Evolutionary conservation across 163 green algal genomes (phyloP).

Genomic region (Prototheca wickerhamii): DNA sequence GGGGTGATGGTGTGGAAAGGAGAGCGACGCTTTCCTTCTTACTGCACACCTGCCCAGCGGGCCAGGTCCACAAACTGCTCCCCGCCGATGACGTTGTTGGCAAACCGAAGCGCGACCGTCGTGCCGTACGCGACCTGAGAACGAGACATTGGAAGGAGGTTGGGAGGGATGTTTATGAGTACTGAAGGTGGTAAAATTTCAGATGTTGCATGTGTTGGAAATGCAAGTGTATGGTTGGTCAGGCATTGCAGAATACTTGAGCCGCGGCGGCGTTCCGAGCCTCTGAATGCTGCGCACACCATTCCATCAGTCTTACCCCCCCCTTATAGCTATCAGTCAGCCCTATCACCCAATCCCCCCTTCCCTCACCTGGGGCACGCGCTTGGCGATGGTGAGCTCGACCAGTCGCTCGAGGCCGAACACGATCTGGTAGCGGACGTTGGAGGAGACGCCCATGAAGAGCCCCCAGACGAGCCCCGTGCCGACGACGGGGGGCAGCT

Average conservation of each 20-base stretch:
- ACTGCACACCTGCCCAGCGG: conserved; percentile 75
- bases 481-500: conserved; percentile 61
- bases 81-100: conserved; percentile 85
- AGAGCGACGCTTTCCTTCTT: background rate
- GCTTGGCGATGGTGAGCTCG: conserved; percentile 65
- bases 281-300: too few relatives aligned
- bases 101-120: conserved; percentile 74
- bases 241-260: too few relatives aligned
- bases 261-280: too few relatives aligned
- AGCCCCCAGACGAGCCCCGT: conserved; percentile 83
- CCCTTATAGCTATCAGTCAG: background rate
- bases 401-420: conserved; percentile 83
- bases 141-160: conserved; percentile 8
- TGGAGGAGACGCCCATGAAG: conserved; percentile 89
- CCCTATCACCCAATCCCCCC: background rate
- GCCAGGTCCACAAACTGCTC: conserved; percentile 95
- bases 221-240: too few relatives aligned
- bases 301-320: background rate
- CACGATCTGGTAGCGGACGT: conserved; percentile 85
- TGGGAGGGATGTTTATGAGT: background rate
- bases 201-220: too few relatives aligned
- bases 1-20: too few relatives aligned
- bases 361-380: conserved; percentile 35
- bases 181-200: background rate
- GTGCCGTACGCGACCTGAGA: conserved; percentile 62